A percentile compares a stretch with the other conserved stretches of the same genome.
Evolutionary conservation across 2,329 filamentous ascomycete species (phyloP).

Genomic region (Sphaerulina musiva): DNA sequence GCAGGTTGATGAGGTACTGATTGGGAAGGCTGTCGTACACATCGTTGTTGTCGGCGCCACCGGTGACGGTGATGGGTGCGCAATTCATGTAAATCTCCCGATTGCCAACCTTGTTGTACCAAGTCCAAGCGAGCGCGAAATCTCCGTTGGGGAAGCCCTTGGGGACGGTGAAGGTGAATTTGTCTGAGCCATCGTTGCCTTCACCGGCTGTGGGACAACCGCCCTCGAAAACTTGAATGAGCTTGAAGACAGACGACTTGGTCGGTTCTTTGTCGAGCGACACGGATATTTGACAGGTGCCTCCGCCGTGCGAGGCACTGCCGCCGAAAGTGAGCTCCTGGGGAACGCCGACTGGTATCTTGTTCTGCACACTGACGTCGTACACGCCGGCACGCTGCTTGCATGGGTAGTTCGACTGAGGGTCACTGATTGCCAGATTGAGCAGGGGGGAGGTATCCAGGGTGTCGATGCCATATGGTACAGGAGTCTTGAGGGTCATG

Average conservation of each 20-base stretch:
- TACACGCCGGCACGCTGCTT: constrained; percentile 49
- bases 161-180: constrained; percentile 68
- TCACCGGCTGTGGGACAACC: constrained; percentile 71
- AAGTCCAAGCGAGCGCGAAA: constrained; percentile 78
- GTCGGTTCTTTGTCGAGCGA: constrained; percentile 68
- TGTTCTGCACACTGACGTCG: constrained; percentile 50
- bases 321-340: constrained; percentile 63
- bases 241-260: constrained; percentile 66
- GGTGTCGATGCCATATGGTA: constrained; percentile 53
- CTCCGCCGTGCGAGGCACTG: constrained; percentile 74
- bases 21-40: constrained; percentile 58
- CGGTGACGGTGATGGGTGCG: constrained; percentile 60
- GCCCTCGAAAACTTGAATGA: constrained; percentile 81
- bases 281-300: constrained; percentile 80
- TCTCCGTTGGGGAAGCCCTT: constrained; percentile 64
- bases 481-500: constrained; percentile 64
- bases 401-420: constrained; percentile 66
- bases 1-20: constrained; percentile 64
- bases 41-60: constrained; percentile 37
- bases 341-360: constrained; percentile 55
- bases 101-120: constrained; percentile 80
- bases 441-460: constrained; percentile 61
- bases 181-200: constrained; percentile 39
- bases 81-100: constrained; percentile 95
- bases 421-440: constrained; percentile 41